These are phyloP conservation scores for Melanogaster broomeanus DNA, from an alignment of 768 basidiomycete species.

Conservation along the genomic window DNA sequence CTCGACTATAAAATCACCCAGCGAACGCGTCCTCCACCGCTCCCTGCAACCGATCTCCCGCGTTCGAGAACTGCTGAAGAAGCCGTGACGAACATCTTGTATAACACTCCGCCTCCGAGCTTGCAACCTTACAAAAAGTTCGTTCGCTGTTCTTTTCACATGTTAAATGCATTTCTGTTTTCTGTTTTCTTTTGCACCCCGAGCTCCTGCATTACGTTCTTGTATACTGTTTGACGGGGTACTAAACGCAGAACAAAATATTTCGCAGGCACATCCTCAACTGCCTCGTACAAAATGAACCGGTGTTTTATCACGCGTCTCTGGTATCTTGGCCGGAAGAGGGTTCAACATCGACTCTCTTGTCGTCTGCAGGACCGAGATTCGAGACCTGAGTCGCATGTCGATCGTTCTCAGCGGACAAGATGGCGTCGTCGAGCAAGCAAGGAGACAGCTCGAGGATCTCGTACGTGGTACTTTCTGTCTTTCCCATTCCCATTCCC, in stretches of 20 bases:
- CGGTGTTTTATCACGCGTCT: conserved; percentile 99
- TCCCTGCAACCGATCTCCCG: conserved; percentile 85
- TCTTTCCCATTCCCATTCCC: background rate
- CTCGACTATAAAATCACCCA: conserved; percentile 87
- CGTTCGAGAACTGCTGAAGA: conserved; percentile 87
- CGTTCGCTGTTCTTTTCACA: conserved; percentile 21
- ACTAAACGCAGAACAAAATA: background rate
- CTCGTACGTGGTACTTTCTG: conserved; percentile 57
- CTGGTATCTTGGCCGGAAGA: conserved; percentile 93
- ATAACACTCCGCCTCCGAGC: conserved; percentile 93
- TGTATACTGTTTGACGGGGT: too few relatives aligned
- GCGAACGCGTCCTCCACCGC: conserved; percentile 72
- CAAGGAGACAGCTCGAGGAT: conserved; percentile 93
- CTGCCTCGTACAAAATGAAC: conserved; percentile 98
- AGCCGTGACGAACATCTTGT: conserved; percentile 96
- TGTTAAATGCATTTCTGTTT: background rate
- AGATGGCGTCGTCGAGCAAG: conserved; percentile 97
- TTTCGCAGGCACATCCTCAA: conserved; percentile 84
- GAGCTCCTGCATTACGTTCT: too few relatives aligned
- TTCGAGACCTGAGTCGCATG: conserved; percentile 96
- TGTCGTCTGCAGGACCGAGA: conserved; percentile 97
- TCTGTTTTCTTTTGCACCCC: conserved; percentile 4
- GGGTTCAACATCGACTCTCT: conserved; percentile 99
- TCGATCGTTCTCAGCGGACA: conserved; percentile 96
- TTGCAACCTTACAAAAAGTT: conserved; percentile 92